Evolutionary conservation across 148 eudicot species (phyloP).

Genomic region (Chenopodium quinoa): DNA sequence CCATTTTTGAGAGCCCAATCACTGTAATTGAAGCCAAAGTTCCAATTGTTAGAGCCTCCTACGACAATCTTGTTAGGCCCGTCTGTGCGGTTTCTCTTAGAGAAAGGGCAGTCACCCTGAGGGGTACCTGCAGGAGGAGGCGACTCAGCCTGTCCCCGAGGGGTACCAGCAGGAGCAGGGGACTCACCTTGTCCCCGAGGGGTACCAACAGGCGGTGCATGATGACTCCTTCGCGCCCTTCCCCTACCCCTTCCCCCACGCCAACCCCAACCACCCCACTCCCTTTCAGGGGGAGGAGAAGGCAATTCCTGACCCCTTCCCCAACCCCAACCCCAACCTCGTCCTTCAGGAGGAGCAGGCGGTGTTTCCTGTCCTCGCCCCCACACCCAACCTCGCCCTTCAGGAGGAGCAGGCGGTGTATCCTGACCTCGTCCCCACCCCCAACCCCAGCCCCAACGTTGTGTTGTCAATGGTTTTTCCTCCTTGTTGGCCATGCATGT

Average conservation of each 20-base stretch:
- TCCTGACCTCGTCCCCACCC: background rate
- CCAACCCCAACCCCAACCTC: background rate
- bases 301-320: background rate
- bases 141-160: background rate
- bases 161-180: background rate
- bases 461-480: background rate
- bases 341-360: background rate
- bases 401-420: background rate
- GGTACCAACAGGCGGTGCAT: no score
- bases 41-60: constrained; percentile 46
- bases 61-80: constrained; percentile 34
- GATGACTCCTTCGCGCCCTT: background rate
- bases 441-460: constrained; percentile 13
- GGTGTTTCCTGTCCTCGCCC: background rate
- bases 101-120: constrained; percentile 22
- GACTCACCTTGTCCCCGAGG: background rate
- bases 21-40: constrained; percentile 45
- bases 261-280: background rate
- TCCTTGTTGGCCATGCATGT: constrained; percentile 19
- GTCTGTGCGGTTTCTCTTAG: constrained; percentile 22
- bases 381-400: background rate
- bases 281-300: background rate
- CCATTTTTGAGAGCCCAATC: constrained; percentile 50
- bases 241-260: background rate
- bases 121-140: background rate